Evolutionary conservation across 495 filamentous ascomycete species (phyloP).

Genomic region (Pyrenula massariospora): DNA sequence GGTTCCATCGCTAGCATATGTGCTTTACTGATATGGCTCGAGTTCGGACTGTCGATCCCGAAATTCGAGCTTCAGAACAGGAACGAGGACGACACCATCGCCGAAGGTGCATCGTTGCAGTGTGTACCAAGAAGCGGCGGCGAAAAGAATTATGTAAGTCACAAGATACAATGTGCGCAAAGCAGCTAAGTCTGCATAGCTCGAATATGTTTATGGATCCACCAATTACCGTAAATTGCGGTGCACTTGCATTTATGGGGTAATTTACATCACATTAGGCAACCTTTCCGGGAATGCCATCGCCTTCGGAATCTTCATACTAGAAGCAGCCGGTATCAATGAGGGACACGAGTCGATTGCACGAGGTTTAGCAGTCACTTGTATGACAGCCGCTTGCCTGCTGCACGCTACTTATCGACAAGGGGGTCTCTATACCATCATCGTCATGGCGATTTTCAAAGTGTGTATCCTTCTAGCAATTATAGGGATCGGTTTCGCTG

Average conservation of each 20-base stretch:
- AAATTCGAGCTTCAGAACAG: constrained; percentile 16
- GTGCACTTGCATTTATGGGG: constrained; percentile 33
- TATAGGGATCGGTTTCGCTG: constrained; percentile 21
- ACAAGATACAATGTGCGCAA: no score
- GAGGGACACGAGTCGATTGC: constrained; percentile 15
- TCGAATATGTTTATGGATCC: no score
- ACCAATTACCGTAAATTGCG: no score
- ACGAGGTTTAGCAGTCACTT: constrained; percentile 29
- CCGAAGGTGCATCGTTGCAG: no score
- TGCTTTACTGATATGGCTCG: constrained; percentile 25
- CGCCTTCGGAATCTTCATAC: constrained; percentile 23
- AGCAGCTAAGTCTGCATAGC: no score
- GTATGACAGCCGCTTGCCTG: constrained; percentile 26
- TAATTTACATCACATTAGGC: constrained; percentile 34
- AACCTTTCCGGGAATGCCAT: constrained; percentile 39
- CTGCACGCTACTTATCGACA: constrained; percentile 33
- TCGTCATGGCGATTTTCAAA: constrained; percentile 37
- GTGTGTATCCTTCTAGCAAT: constrained; percentile 27
- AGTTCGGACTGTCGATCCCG: constrained; percentile 31
- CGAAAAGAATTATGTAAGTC: constrained; percentile 38
- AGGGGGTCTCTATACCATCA: constrained; percentile 37
- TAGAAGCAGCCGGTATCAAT: constrained; percentile 16
- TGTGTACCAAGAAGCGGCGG: constrained; percentile 35
- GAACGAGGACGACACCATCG: no score
- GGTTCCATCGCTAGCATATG: constrained; percentile 20